Evolutionary conservation across 768 basidiomycete genomes (phyloP), one percentile per base, ranked within the genome.

Genomic region (Heimioporus sp.): DNA sequence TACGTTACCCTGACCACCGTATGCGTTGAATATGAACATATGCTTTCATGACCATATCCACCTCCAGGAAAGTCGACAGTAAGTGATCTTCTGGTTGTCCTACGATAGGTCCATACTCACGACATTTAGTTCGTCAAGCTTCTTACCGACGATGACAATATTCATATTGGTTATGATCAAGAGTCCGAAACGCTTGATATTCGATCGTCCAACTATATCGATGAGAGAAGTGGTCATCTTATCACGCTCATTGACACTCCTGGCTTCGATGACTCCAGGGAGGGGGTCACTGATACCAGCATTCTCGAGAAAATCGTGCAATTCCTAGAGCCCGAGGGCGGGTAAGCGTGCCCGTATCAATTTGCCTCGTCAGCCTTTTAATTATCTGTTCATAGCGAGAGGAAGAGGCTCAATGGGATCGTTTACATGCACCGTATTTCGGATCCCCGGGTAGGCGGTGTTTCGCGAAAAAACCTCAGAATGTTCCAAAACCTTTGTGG

Each of bases 401-500:
- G 19, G 20, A 17, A 24, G 44, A 69, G 62, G 17, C 53, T 78
- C 6, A 64, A 73, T 2, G 77, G 76, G 4, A 69, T 78, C 48
- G 70, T 79, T 35, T 78, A 77, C 56, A 65, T 77, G 58, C 77
- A 77, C 51, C 72, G 75, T 0, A 77, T 78, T 34, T 57, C 58
- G 12, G 77, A 77, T 51, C 64, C 70, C 57, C 65, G 75, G 19
- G 65, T 80, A 46, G 72, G 73, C 7, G 72, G 73, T 4, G 71
- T 71, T 45, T 72, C 75, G 6, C 65, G 63, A 12, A 68, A 71
- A 51, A 76, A 74, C 49, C 74, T 76, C 49, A 61, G 65, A 21
- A 67, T 78, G 64, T 77, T 80, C 61, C 57, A 70, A 17, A 65
- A 72, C 48, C 65, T 80, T n/a, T 80, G 78, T 46, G 78, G 79